Evolutionary conservation across 2,329 filamentous ascomycete genomes (phyloP).

Genomic region (Gnomoniopsis smithogilvyi): DNA sequence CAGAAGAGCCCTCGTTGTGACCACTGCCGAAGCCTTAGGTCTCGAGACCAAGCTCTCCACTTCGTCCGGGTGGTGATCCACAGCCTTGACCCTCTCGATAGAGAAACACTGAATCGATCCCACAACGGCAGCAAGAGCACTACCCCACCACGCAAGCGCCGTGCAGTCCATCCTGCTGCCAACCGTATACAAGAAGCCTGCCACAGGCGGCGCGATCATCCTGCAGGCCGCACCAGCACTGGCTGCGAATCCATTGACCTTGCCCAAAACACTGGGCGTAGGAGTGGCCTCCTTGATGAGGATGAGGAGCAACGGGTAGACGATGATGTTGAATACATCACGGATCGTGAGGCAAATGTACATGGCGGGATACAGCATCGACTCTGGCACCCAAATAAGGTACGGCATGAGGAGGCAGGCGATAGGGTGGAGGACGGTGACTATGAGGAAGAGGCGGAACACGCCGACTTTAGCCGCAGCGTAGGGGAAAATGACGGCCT

Average conservation of each 20-base stretch:
- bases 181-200: slow-evolving; percentile 61
- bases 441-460: slow-evolving; percentile 55
- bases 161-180: slow-evolving; percentile 58
- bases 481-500: slow-evolving; percentile 59
- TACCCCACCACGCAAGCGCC: slow-evolving; percentile 62
- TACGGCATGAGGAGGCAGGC: slow-evolving; percentile 58
- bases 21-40: slow-evolving; percentile 6
- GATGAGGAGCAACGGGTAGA: slow-evolving; percentile 66
- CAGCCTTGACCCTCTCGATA: slow-evolving; percentile 34
- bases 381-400: slow-evolving; percentile 52
- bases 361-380: slow-evolving; percentile 52
- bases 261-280: slow-evolving; percentile 53
- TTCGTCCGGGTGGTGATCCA: slow-evolving; percentile 9
- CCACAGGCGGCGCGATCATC: slow-evolving; percentile 64
- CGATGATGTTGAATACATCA: slow-evolving; percentile 59
- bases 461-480: slow-evolving; percentile 57
- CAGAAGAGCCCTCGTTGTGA: slow-evolving; percentile 4
- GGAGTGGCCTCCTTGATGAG: slow-evolving; percentile 66
- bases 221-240: slow-evolving; percentile 64
- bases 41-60: slow-evolving; percentile 7
- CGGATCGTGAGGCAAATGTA: slow-evolving; percentile 56
- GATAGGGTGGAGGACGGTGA: slow-evolving; percentile 59
- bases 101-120: slow-evolving; percentile 61
- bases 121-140: slow-evolving; percentile 51
- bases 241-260: slow-evolving; percentile 64